Percentiles rank a stretch among this genome's conserved stretches.
Evolutionary conservation across 2,329 filamentous ascomycete species (phyloP).

Genomic region (Trichophyton benhamiae): DNA sequence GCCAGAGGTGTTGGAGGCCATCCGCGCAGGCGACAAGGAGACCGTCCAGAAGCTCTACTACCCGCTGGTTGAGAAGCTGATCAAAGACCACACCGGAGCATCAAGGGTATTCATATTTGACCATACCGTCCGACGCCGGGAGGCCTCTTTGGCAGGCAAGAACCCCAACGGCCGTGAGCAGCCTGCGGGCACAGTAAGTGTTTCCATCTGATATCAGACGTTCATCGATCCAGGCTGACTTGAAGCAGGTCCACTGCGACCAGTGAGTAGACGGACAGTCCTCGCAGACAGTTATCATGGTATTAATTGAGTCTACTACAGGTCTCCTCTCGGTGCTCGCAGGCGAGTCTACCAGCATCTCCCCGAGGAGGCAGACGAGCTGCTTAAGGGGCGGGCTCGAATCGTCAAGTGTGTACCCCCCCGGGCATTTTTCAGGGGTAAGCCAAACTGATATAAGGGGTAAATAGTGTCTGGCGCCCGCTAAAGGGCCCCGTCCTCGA

Average conservation of each 20-base stretch:
- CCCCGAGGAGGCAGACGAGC: constrained; percentile 50
- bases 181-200: background rate
- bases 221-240: background rate
- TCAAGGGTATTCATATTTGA: constrained; percentile 65
- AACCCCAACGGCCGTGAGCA: background rate
- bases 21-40: background rate
- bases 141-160: background rate
- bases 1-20: background rate
- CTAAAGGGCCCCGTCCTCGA: constrained; percentile 47
- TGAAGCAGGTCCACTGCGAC: background rate
- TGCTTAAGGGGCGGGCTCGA: constrained; percentile 59
- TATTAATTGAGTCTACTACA: background rate
- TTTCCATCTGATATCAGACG: background rate
- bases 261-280: background rate
- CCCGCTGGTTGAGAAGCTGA: constrained; percentile 63
- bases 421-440: background rate
- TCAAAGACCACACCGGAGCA: constrained; percentile 55
- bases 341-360: constrained; percentile 53
- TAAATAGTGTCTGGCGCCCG: constrained; percentile 55
- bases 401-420: constrained; percentile 52
- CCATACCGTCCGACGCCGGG: constrained; percentile 64
- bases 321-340: background rate
- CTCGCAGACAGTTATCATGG: background rate
- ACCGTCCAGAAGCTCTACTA: constrained; percentile 49
- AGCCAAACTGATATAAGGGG: too few species aligned